Conservation (phyloP, 1,284 basidiomycete species). For the Moniliella sp. region DNA sequence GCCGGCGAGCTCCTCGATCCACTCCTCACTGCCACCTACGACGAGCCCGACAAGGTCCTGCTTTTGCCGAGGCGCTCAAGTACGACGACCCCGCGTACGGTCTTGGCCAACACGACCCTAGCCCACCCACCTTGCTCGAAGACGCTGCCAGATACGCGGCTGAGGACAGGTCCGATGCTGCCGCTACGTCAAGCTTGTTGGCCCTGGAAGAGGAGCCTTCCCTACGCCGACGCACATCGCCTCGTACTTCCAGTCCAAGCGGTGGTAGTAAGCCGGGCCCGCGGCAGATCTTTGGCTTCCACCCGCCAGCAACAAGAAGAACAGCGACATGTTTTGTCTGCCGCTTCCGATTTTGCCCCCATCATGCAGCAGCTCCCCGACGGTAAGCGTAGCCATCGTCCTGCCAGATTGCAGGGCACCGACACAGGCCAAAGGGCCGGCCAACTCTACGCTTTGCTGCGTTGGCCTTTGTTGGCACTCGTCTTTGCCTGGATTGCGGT, state of each 20-base stretch:
- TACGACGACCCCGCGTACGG: too few relatives aligned
- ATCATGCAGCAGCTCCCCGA: constrained; percentile 14
- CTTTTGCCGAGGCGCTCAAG: too few relatives aligned
- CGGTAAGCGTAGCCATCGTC: constrained; percentile 3
- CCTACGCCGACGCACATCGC: too few relatives aligned
- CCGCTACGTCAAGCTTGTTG: too few relatives aligned
- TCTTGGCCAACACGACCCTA: too few relatives aligned
- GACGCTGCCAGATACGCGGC: too few relatives aligned
- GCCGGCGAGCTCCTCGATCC: neutral
- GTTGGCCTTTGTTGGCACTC: constrained; percentile 39
- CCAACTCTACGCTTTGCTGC: constrained; percentile 15
- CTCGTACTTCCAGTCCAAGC: too few relatives aligned
- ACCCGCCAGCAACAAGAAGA: neutral
- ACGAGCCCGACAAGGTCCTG: neutral
- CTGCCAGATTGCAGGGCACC: neutral
- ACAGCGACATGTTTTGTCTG: constrained; percentile 1
- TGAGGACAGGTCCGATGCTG: too few relatives aligned
- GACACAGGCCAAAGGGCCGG: constrained; percentile 22
- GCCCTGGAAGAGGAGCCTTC: too few relatives aligned
- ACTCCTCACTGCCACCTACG: neutral
- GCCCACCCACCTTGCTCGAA: too few relatives aligned
- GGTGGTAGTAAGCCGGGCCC: neutral
- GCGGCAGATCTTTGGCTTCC: too few relatives aligned
- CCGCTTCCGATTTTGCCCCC: constrained; percentile 30
- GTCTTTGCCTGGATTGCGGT: constrained; percentile 64